Evolutionary conservation across 2,329 filamentous ascomycete species (phyloP).

Genomic region (Curvularia eragrostidis): DNA sequence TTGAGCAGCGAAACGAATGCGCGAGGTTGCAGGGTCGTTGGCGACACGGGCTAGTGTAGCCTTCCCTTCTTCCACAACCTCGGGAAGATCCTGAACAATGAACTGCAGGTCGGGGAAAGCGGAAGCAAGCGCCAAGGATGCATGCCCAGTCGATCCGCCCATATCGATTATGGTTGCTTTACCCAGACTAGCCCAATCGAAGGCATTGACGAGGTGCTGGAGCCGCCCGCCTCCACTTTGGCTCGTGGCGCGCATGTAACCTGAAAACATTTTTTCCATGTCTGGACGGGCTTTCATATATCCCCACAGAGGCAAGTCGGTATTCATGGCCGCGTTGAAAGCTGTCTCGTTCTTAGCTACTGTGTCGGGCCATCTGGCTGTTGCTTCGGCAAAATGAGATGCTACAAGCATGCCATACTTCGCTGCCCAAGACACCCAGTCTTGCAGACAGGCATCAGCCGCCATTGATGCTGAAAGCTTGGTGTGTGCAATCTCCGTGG

Average conservation of each 20-base stretch:
- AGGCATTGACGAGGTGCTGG: not conserved
- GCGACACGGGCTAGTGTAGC: not conserved
- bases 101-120: not conserved
- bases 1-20: not conserved
- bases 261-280: not conserved
- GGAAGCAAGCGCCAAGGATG: not conserved
- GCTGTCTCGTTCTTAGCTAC: not conserved
- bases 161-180: not conserved
- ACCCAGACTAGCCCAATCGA: not conserved
- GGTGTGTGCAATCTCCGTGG: not conserved
- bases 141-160: not conserved
- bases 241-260: not conserved
- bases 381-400: not conserved
- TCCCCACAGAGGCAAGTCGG: not conserved
- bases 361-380: not conserved
- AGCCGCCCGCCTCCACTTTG: not conserved
- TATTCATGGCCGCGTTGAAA: not conserved
- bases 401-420: not conserved
- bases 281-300: not conserved
- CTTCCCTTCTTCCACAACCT: not conserved
- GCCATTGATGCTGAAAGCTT: not conserved
- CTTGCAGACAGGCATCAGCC: not conserved
- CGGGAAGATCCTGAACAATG: not conserved
- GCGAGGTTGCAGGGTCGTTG: not conserved
- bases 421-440: not conserved